These are phyloP conservation scores for Huntiella moniliformis DNA, from an alignment of 2,329 filamentous ascomycete genomes.

Conservation along the genomic window DNA sequence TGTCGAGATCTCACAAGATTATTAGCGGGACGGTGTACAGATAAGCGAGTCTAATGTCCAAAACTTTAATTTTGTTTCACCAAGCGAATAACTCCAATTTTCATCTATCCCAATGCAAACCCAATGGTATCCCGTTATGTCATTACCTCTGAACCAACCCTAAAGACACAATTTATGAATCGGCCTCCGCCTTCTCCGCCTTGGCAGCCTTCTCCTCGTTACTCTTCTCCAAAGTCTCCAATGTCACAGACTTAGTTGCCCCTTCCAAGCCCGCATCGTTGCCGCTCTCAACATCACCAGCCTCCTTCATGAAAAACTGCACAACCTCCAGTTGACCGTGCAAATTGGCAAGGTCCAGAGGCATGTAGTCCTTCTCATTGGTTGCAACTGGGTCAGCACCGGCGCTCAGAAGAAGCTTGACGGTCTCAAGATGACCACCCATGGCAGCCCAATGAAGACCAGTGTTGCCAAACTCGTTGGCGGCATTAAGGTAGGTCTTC, in stretches of 20 bases:
- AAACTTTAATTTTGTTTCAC: too few species aligned
- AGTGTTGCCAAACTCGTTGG: conserved; percentile 75
- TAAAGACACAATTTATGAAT: not conserved
- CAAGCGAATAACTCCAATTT: too few species aligned
- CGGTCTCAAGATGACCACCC: conserved; percentile 66
- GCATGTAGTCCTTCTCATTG: conserved; percentile 71
- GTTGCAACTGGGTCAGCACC: conserved; percentile 62
- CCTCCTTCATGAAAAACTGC: conserved; percentile 36
- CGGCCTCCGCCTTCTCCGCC: not conserved
- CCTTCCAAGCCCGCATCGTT: conserved; percentile 17
- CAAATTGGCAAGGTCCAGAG: conserved; percentile 54
- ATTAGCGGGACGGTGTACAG: too few species aligned
- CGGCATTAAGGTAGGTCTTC: conserved; percentile 41
- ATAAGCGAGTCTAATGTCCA: too few species aligned
- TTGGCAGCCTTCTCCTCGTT: conserved; percentile 4
- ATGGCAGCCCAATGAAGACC: conserved; percentile 85
- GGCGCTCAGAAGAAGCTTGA: conserved; percentile 51
- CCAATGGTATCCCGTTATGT: not conserved
- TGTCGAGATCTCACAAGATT: too few species aligned
- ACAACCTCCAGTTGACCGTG: conserved; percentile 48
- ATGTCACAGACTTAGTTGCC: conserved; percentile 15
- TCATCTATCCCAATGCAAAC: too few species aligned
- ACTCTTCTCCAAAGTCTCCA: conserved; percentile 10
- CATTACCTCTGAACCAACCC: not conserved
- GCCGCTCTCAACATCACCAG: conserved; percentile 27